A percentile compares a stretch with the other conserved stretches of the same genome.
Evolutionary conservation across 495 filamentous ascomycete species (phyloP).

Genomic region (Diplogelasinospora grovesii): DNA sequence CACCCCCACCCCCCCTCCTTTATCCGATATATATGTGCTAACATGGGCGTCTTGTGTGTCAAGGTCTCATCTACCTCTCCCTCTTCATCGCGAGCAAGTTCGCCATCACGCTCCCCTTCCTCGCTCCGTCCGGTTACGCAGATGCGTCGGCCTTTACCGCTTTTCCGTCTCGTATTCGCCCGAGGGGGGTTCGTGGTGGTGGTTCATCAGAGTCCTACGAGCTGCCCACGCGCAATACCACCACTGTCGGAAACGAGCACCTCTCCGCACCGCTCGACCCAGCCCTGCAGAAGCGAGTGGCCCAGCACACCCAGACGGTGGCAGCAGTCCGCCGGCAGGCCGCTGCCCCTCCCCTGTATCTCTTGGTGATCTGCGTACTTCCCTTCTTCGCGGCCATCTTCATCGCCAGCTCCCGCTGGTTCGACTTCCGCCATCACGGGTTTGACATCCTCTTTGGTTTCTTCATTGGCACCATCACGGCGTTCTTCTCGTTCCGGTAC

Average conservation of each 20-base stretch:
- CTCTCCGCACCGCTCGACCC: slow-evolving; percentile 20
- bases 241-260: slow-evolving; percentile 17
- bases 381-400: slow-evolving; percentile 51
- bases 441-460: slow-evolving; percentile 83
- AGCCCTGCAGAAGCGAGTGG: slow-evolving; percentile 26
- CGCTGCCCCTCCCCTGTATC: slow-evolving; percentile 63
- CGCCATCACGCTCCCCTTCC: slow-evolving; percentile 50
- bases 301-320: slow-evolving; percentile 39
- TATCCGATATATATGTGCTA: too few species aligned
- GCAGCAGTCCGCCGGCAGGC: slow-evolving; percentile 51
- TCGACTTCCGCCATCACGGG: slow-evolving; percentile 82
- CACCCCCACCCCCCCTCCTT: too few species aligned
- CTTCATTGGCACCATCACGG: slow-evolving; percentile 49
- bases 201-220: slow-evolving; percentile 22
- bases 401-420: slow-evolving; percentile 54
- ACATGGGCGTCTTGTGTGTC: too few species aligned
- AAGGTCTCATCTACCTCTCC: slow-evolving; percentile 69
- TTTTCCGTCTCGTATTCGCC: slow-evolving; percentile 41
- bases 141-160: slow-evolving; percentile 33
- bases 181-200: slow-evolving; percentile 10
- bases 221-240: slow-evolving; percentile 12
- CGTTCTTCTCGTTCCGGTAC: slow-evolving; percentile 47
- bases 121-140: slow-evolving; percentile 37
- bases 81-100: slow-evolving; percentile 61
- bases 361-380: slow-evolving; percentile 60